Conservation (phyloP, 768 basidiomycete genomes). For the Boletus sp. region DNA sequence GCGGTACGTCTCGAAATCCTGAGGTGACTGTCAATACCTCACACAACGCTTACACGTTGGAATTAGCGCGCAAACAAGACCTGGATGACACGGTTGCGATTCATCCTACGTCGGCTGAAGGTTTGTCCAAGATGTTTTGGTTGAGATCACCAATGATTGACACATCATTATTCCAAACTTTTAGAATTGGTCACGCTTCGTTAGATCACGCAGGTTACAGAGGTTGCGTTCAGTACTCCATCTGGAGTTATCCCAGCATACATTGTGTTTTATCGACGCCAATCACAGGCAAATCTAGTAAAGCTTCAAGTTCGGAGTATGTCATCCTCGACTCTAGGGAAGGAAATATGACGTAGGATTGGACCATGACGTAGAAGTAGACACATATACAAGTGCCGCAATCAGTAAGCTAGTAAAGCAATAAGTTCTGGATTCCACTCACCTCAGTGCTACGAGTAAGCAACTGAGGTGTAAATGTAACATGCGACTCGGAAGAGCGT, state of each 20-base stretch:
- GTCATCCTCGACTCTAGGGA: not conserved
- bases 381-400: no score
- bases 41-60: conserved; percentile 3
- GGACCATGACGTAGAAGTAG: not conserved
- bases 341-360: not conserved
- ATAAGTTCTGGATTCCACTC: no score
- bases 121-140: conserved; percentile 39
- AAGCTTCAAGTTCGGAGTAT: not conserved
- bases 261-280: not conserved
- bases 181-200: conserved; percentile 59
- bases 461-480: no score
- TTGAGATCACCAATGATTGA: conserved; percentile 15
- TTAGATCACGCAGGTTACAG: conserved; percentile 19
- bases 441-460: no score
- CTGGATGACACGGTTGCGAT: conserved; percentile 90
- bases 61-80: conserved; percentile 70
- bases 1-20: conserved; percentile 39
- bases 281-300: not conserved
- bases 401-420: no score
- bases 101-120: conserved; percentile 85
- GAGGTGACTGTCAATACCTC: not conserved
- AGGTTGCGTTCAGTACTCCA: not conserved
- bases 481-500: no score
- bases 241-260: not conserved
- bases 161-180: not conserved